phyloP scores from a whole-genome alignment of 2,329 filamentous ascomycete species.

The Talaromyces sp. region DNA sequence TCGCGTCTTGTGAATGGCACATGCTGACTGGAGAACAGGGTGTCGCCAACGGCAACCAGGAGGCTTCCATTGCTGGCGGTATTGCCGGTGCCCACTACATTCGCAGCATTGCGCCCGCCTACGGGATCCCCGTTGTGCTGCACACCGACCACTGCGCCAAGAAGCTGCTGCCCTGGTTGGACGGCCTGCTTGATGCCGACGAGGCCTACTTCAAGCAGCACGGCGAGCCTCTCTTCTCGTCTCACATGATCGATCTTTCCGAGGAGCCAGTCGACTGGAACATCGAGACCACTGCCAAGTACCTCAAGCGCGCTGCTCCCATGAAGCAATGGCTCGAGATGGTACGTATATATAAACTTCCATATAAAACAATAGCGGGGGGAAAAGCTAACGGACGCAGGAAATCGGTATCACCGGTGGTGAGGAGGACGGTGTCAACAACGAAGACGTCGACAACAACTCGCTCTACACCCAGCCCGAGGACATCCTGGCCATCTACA shows the following conservation, averaged over 20 bases:
- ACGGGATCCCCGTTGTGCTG: constrained; percentile 85
- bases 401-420: constrained; percentile 93
- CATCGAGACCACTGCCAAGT: constrained; percentile 84
- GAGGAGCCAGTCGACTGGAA: constrained; percentile 89
- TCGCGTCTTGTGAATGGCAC: background rate
- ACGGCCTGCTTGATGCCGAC: constrained; percentile 91
- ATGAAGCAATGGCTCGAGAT: constrained; percentile 99
- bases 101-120: constrained; percentile 76
- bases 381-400: constrained; percentile 25
- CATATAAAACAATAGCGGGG: background rate
- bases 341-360: constrained; percentile 49
- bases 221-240: constrained; percentile 88
- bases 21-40: constrained; percentile 42
- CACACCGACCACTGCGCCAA: constrained; percentile 99
- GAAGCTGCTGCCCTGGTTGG: constrained; percentile 97
- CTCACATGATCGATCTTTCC: constrained; percentile 97
- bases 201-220: constrained; percentile 92
- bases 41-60: constrained; percentile 75
- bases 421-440: constrained; percentile 98
- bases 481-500: constrained; percentile 89
- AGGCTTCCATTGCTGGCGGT: constrained; percentile 81
- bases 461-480: constrained; percentile 96
- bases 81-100: constrained; percentile 91
- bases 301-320: constrained; percentile 88
- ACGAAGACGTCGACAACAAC: constrained; percentile 95